A percentile compares a stretch with the other conserved stretches of the same genome.
These are phyloP conservation scores for Epichloe sibirici DNA, from an alignment of 2,329 filamentous ascomycete genomes.

Conservation along the genomic window DNA sequence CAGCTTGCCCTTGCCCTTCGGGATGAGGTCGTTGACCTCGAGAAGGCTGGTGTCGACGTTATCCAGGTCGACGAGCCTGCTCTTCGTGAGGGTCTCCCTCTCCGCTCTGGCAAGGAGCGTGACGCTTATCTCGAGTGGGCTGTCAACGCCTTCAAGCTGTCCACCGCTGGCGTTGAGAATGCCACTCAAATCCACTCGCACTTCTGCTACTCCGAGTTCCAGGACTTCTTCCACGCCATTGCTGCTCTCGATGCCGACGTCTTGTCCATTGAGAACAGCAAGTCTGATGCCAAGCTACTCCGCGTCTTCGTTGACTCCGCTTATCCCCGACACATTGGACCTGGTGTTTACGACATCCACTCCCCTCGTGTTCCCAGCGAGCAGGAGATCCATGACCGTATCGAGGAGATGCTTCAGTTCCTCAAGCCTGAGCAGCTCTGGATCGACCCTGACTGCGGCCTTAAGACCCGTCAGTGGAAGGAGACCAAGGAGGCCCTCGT, in stretches of 20 bases:
- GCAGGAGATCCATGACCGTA: conserved; percentile 96
- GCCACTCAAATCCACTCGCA: conserved; percentile 99
- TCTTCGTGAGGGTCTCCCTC: conserved; percentile 97
- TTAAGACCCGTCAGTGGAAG: conserved; percentile 97
- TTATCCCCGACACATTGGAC: conserved; percentile 96
- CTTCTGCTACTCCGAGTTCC: conserved; percentile 99
- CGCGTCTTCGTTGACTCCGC: conserved; percentile 96
- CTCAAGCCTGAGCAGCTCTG: conserved; percentile 98
- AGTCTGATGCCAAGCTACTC: conserved; percentile 98
- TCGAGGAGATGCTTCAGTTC: conserved; percentile 95
- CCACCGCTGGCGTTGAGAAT: conserved; percentile 85
- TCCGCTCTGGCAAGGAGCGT: conserved; percentile 86
- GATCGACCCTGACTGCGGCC: conserved; percentile 98
- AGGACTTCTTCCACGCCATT: conserved; percentile 99
- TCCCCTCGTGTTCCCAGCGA: conserved; percentile 92
- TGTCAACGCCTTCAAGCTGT: conserved; percentile 94
- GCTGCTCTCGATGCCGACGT: conserved; percentile 96
- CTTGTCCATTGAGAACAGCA: conserved; percentile 99
- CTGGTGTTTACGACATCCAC: conserved; percentile 99
- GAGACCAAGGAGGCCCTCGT: conserved; percentile 93
- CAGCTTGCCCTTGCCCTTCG: conserved; percentile 97
- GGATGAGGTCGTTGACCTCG: conserved; percentile 95
- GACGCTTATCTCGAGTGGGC: conserved; percentile 96
- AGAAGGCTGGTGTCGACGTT: conserved; percentile 90
- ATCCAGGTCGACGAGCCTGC: conserved; percentile 99